Conservation (phyloP, 2,329 filamentous ascomycete genomes). For the Hypoxylon sp. region DNA sequence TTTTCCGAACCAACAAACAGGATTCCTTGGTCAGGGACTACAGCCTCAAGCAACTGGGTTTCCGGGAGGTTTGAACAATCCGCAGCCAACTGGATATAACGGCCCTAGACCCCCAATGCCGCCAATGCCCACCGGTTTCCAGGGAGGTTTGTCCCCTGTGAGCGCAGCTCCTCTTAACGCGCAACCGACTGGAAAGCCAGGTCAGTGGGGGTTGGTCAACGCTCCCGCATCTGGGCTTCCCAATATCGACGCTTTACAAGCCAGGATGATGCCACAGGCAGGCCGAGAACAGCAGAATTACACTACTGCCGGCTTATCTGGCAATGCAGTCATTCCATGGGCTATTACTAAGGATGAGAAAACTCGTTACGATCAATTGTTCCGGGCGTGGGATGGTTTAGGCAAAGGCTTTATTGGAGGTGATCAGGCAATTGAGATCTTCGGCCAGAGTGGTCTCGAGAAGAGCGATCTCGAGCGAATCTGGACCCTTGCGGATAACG, state of each 20-base stretch:
- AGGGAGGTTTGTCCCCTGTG: constrained; percentile 75
- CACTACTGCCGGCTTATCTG: constrained; percentile 87
- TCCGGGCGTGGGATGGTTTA: constrained; percentile 96
- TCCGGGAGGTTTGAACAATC: constrained; percentile 72
- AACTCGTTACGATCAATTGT: constrained; percentile 93
- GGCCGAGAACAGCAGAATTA: constrained; percentile 88
- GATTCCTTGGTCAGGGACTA: constrained; percentile 71
- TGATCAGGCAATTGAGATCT: constrained; percentile 94
- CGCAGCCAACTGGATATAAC: constrained; percentile 83
- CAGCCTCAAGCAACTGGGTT: constrained; percentile 81
- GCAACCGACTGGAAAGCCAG: constrained; percentile 93
- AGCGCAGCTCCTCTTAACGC: constrained; percentile 77
- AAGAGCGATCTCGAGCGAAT: constrained; percentile 91
- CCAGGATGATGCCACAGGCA: constrained; percentile 97
- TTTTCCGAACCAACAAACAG: constrained; percentile 69
- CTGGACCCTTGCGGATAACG: constrained; percentile 94
- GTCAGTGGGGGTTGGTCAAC: constrained; percentile 99
- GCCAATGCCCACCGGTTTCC: constrained; percentile 75
- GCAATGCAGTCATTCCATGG: constrained; percentile 97
- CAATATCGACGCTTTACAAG: constrained; percentile 92
- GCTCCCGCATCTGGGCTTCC: constrained; percentile 89
- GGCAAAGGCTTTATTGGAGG: constrained; percentile 93
- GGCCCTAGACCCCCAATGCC: constrained; percentile 90
- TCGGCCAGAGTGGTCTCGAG: constrained; percentile 94
- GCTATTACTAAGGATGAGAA: constrained; percentile 99